These are phyloP conservation scores for Medicago lupulina DNA, from an alignment of 306 rosid species.

Conservation along the genomic window DNA sequence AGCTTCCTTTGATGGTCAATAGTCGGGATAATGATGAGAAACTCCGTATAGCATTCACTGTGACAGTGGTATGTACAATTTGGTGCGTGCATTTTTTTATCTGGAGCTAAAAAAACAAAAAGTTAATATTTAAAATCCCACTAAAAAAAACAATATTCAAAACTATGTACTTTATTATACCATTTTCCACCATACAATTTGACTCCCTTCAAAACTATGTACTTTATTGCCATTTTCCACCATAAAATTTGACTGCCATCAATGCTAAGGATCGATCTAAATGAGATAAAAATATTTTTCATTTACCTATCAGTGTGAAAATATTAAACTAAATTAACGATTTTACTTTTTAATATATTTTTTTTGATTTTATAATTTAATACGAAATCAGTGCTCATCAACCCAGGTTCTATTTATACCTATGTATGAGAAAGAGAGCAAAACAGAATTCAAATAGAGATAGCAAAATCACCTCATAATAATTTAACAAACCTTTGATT, in stretches of 20 bases:
- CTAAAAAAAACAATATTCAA: too few relatives aligned
- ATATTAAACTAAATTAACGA: too few relatives aligned
- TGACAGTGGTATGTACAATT: conserved; percentile 77
- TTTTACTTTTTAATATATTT: neutral
- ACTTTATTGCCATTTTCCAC: too few relatives aligned
- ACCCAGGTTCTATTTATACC: neutral
- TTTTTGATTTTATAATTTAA: neutral
- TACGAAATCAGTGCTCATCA: neutral
- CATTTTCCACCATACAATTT: too few relatives aligned
- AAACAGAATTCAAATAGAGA: neutral
- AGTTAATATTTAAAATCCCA: neutral
- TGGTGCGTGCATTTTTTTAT: conserved; percentile 19
- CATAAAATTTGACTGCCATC: too few relatives aligned
- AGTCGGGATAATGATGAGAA: conserved; percentile 73
- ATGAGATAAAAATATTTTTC: too few relatives aligned
- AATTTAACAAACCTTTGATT: neutral
- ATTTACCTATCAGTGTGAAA: too few relatives aligned
- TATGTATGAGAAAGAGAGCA: neutral
- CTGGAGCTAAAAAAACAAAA: neutral
- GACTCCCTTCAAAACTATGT: too few relatives aligned
- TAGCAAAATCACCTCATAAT: neutral
- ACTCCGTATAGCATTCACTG: conserved; percentile 80
- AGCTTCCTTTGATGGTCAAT: conserved; percentile 84
- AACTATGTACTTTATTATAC: too few relatives aligned
- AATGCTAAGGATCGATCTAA: too few relatives aligned